Conservation (phyloP, 805 yeast genomes). For the Candida piceae region DNA sequence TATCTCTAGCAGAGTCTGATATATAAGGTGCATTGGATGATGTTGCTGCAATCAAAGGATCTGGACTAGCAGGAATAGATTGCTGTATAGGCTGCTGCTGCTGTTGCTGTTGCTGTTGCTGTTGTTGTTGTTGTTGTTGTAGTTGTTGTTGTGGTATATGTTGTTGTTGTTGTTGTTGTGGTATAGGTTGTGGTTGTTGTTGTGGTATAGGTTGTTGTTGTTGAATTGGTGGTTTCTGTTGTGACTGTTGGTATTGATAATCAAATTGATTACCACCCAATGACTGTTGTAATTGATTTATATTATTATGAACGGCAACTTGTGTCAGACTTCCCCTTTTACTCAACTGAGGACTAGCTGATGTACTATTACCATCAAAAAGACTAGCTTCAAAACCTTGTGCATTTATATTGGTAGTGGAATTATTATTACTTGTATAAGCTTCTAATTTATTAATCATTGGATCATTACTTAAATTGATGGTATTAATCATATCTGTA, state of each 20-base stretch:
- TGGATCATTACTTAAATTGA: constrained; percentile 33
- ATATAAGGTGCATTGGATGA: constrained; percentile 28
- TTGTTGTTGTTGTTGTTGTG: constrained; percentile 7
- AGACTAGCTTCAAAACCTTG: constrained; percentile 13
- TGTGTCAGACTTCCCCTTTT: constrained; percentile 13
- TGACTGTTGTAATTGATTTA: constrained; percentile 9
- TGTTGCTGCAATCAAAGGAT: not conserved
- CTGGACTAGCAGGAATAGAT: not conserved
- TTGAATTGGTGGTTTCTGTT: constrained; percentile 1
- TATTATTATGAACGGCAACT: constrained; percentile 14
- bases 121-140: constrained; percentile 8
- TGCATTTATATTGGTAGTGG: constrained; percentile 12
- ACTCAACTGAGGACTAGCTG: constrained; percentile 6
- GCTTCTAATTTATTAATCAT: constrained; percentile 31
- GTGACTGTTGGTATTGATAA: not conserved
- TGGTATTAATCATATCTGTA: constrained; percentile 54
- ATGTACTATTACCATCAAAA: constrained; percentile 4
- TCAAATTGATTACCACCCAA: constrained; percentile 2
- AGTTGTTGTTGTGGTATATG: constrained; percentile 10
- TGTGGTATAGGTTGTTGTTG: constrained; percentile 5
- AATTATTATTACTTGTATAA: constrained; percentile 18
- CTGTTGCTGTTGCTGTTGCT: too few relatives aligned
- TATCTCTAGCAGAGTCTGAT: constrained; percentile 81
- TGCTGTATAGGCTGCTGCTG: constrained; percentile 9
- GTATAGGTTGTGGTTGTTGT: constrained; percentile 9